Percentiles rank a stretch among this genome's conserved stretches.
Evolutionary conservation across 768 basidiomycete species (phyloP).

Genomic region (Trametes villosa): DNA sequence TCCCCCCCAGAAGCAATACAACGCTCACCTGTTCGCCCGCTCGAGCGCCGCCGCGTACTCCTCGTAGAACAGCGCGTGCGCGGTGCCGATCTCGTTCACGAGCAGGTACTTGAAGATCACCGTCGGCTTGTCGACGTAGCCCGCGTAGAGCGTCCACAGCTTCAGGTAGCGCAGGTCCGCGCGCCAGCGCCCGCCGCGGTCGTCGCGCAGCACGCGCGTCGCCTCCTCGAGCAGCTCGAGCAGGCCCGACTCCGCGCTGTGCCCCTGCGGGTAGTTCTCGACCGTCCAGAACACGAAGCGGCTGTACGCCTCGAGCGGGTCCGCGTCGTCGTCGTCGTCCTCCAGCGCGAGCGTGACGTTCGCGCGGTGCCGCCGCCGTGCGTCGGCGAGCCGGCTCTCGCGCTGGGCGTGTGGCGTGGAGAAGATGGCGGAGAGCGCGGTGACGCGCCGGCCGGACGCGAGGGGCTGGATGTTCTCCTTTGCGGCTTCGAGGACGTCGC

Average conservation of each 20-base stretch:
- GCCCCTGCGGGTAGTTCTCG: slow-evolving; percentile 93
- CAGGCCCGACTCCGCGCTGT: slow-evolving; percentile 87
- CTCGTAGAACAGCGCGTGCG: slow-evolving; percentile 84
- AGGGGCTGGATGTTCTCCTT: slow-evolving; percentile 90
- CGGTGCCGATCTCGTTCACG: slow-evolving; percentile 88
- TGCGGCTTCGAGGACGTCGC: slow-evolving; percentile 78
- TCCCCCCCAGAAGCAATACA: background rate
- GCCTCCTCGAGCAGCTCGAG: slow-evolving; percentile 92
- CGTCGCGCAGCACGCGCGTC: slow-evolving; percentile 80
- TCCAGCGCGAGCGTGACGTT: slow-evolving; percentile 74
- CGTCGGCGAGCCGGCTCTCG: slow-evolving; percentile 67
- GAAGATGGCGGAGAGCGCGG: slow-evolving; percentile 73
- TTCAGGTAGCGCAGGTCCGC: slow-evolving; percentile 87
- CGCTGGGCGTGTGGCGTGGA: slow-evolving; percentile 79
- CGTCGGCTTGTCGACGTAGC: slow-evolving; percentile 86
- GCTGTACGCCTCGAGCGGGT: slow-evolving; percentile 86
- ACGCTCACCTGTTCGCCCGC: slow-evolving; percentile 71
- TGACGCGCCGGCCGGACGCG: slow-evolving; percentile 77
- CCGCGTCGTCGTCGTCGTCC: slow-evolving; percentile 72
- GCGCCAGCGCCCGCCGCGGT: slow-evolving; percentile 74
- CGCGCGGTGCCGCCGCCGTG: slow-evolving; percentile 67
- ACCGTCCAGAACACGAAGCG: slow-evolving; percentile 89
- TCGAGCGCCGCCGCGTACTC: slow-evolving; percentile 89
- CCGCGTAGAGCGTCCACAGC: slow-evolving; percentile 93
- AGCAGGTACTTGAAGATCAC: slow-evolving; percentile 90